A percentile compares a stretch with the other conserved stretches of the same genome.
These are phyloP conservation scores for Aspergillus udagawae DNA, from an alignment of 2,329 filamentous ascomycete species.

Conservation along the genomic window DNA sequence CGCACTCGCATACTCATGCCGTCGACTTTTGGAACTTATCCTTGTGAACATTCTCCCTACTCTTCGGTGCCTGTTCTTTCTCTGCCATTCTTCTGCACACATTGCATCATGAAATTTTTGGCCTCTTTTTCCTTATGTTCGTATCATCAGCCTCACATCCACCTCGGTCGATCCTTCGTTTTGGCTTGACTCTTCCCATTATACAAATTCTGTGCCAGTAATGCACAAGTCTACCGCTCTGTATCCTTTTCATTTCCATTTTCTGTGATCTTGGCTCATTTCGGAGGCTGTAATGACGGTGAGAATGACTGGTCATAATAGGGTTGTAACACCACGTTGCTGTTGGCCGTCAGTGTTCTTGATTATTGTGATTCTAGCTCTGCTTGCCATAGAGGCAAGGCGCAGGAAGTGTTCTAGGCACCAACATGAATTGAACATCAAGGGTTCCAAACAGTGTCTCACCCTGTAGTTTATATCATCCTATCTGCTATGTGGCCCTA, in stretches of 20 bases:
- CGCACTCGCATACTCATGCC: constrained; percentile 4
- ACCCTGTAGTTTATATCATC: not conserved
- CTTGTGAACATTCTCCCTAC: constrained; percentile 9
- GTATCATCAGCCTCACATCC: constrained; percentile 11
- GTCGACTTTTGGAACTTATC: constrained; percentile 3
- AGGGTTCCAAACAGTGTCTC: not conserved
- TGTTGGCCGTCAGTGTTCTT: constrained; percentile 9
- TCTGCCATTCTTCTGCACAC: constrained; percentile 14
- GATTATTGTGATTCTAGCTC: not conserved
- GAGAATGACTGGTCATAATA: constrained; percentile 11
- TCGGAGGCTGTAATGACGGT: constrained; percentile 16
- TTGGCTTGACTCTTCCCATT: constrained; percentile 9
- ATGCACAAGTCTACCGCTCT: constrained; percentile 1
- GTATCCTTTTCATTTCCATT: constrained; percentile 7
- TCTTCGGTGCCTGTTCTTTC: constrained; percentile 9
- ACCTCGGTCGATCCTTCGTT: constrained; percentile 14
- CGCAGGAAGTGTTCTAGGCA: constrained; percentile 10
- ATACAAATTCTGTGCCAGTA: constrained; percentile 7
- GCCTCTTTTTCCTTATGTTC: constrained; percentile 21
- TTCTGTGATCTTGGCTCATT: constrained; percentile 2
- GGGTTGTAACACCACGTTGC: constrained; percentile 7
- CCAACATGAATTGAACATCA: constrained; percentile 3
- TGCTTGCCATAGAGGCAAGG: not conserved
- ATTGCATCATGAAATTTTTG: constrained; percentile 13
- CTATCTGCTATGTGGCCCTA: not conserved